Evolutionary conservation across 2,329 filamentous ascomycete genomes (phyloP), one percentile per base, ranked within the genome.

Genomic region (Botrytis cinerea): DNA sequence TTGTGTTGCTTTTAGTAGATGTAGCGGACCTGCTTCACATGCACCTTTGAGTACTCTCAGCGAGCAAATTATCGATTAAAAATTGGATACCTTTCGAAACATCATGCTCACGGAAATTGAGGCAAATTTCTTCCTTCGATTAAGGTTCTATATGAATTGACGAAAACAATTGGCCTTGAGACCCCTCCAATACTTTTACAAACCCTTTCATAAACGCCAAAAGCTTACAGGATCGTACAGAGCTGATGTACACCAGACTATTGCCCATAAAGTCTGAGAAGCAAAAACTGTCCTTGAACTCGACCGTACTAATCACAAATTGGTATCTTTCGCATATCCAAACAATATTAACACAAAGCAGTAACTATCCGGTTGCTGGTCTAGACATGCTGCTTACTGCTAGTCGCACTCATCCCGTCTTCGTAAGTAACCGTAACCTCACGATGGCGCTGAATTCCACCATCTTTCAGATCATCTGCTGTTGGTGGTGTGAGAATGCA

Each of bases 401-500:
- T 62, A n/a, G 51, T 57, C 28, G 43, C 59, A 40, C 46, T 63
- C 35, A 43, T 12, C 2, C 59, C 59, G 28, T 71, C 69, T 5
- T 63, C 69, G 32, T 54, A 71, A 22, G 28, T 71, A 45, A 63
- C 69, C 4, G 59, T 51, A 28, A 71, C 59, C 43, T 71, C 69
- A 8, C 62, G 59, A 18, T 71, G 43, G 16, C 69, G 57, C 20
- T 25, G 57, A 22, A 71, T 71, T 1, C 32, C 69, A 32, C 57
- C 45, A 4, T 63, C n/a, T 20, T 51, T 63, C 8, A 18, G 5
- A 5, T n/a, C 28, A 4, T 38, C 28, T 38, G 45, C 28, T 38
- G 45, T n/a, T 46, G 40, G 22, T 4, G 51, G 22, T 16, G 60
- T 16, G 32, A 71, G 45, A 40, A 71, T 71, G 16, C 40, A 63